These are phyloP conservation scores for Epichloe aotearoae DNA, from an alignment of 2,329 filamentous ascomycete species.

Conservation along the genomic window DNA sequence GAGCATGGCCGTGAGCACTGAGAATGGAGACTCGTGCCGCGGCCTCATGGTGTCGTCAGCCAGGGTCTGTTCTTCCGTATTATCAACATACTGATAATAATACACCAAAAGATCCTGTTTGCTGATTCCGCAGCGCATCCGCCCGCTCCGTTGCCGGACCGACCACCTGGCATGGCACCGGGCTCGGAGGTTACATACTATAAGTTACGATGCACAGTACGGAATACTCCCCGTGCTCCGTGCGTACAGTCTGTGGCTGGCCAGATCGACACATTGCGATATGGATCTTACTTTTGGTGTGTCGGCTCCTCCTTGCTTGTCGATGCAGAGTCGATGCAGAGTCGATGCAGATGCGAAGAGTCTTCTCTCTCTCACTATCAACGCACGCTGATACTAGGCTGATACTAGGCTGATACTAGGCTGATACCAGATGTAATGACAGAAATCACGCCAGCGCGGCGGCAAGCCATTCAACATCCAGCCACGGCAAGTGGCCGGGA, in stretches of 20 bases:
- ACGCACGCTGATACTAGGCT: background rate
- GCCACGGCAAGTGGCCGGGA: background rate
- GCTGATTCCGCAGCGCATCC: too few species aligned
- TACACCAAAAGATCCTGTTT: too few species aligned
- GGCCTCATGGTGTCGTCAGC: too few species aligned
- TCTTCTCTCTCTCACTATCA: too few species aligned
- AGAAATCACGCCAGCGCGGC: background rate
- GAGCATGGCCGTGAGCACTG: too few species aligned
- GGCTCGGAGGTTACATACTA: background rate
- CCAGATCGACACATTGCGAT: background rate
- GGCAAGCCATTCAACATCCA: background rate
- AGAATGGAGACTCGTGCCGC: background rate
- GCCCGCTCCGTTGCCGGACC: slow-evolving; percentile 1
- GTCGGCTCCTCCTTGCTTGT: background rate
- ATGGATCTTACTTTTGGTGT: background rate
- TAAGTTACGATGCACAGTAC: background rate
- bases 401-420: too few species aligned
- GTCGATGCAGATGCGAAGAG: background rate
- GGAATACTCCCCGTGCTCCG: too few species aligned
- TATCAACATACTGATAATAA: too few species aligned
- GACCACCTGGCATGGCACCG: background rate
- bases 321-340: too few species aligned
- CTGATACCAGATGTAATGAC: background rate
- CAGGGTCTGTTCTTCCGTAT: too few species aligned
- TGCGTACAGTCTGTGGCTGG: background rate